Base-by-base conservation (phyloP, 2,329 filamentous ascomycete species). In the Neocatenulostroma microsporum region DNA sequence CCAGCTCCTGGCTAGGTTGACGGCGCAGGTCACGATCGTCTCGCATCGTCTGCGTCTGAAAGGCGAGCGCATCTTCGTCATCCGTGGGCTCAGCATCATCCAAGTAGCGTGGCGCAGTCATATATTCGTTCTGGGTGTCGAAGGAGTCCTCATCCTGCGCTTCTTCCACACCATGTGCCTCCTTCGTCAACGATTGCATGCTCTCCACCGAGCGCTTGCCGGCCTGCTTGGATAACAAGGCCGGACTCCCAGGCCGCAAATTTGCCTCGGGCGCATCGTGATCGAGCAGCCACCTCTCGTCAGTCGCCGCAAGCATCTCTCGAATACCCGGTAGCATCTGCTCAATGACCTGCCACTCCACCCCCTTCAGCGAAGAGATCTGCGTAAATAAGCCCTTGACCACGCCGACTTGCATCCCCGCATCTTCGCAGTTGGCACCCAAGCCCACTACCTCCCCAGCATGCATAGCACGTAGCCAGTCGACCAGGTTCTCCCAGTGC, bases 361-460 rank as follows among this genome's bases (percentile, higher is more conserved):
- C 10, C 9, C 8, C 34, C 11, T 10, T 15, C n/a, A 19, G 15
- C 17, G 18, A 14, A 5, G 13, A 10, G 7, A 37, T 11, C 7
- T 37, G 34, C 8, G 17, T 17, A 14, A 37, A 37, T 3, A 15
- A 17, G 13, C 19, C 34, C 13, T 37, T 37, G 4, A 30, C 34
- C 12, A n/a, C 23, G 6, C 13, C 9, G 6, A 28, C 15, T 3
- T 27, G 17, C 19, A 10, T 4, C 12, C 33, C 12, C 3, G 13
- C 10, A 7, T 11, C 8, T 14, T 31, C 29, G 15, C 31, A 21
- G 17, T 24, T 34, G 18, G 9, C 25, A 19, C 6, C 25, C 23
- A n/a, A n/a, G n/a, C n/a, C n/a, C n/a, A n/a, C n/a, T n/a, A n/a
- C n/a, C n/a, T n/a, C n/a, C n/a, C n/a, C n/a, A n/a, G n/a, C n/a